phyloP scores from a whole-genome alignment of 164 flowering plant genomes.

The Brasenia schreberi region DNA sequence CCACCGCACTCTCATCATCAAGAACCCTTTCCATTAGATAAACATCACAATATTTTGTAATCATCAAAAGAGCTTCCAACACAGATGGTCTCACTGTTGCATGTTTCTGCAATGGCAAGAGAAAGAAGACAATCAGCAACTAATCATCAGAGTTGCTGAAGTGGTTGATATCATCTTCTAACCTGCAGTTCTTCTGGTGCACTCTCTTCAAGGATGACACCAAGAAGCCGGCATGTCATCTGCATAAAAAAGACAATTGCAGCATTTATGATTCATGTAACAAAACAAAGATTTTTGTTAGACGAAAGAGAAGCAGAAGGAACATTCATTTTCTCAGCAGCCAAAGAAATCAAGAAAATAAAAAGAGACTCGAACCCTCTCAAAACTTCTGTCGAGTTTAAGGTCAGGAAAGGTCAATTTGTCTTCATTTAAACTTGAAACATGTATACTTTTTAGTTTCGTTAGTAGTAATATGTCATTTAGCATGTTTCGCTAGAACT shows the following conservation, averaged over 20 bases:
- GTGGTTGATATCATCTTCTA: too few species aligned
- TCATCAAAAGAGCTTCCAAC: conserved; percentile 19
- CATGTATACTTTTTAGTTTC: too few species aligned
- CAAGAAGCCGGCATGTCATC: conserved; percentile 27
- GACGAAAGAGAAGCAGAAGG: too few species aligned
- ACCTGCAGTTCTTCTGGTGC: conserved; percentile 27
- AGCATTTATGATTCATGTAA: background rate
- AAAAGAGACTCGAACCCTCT: too few species aligned
- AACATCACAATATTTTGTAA: conserved; percentile 21
- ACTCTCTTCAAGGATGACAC: conserved; percentile 21
- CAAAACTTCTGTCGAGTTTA: too few species aligned
- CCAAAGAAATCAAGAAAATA: too few species aligned
- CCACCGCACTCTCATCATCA: conserved; percentile 28
- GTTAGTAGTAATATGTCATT: too few species aligned
- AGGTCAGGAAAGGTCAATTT: too few species aligned
- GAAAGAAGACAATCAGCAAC: conserved; percentile 1
- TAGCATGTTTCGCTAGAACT: too few species aligned
- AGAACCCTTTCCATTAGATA: conserved; percentile 27
- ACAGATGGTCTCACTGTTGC: conserved; percentile 21
- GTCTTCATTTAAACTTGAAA: too few species aligned
- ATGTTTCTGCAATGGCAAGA: conserved; percentile 16
- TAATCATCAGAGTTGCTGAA: background rate
- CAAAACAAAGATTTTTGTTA: too few species aligned
- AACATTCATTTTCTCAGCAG: too few species aligned
- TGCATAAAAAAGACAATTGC: conserved; percentile 1